Evolutionary conservation across 1,284 basidiomycete genomes (phyloP).

Genomic region (Pseudozyma flocculosa): DNA sequence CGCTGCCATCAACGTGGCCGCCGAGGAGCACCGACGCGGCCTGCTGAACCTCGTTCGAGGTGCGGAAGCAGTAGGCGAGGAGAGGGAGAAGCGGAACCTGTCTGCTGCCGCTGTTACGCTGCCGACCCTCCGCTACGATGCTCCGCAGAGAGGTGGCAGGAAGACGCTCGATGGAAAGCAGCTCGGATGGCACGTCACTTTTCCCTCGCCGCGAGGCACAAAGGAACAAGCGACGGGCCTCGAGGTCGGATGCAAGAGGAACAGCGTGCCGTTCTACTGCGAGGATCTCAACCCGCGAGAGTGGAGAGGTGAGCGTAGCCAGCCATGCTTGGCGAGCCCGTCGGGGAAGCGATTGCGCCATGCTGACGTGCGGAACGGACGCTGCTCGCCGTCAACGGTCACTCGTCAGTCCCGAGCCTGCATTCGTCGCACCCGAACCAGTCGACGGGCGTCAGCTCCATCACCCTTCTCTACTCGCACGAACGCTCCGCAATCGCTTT

Average conservation of each 20-base stretch:
- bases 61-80: background rate
- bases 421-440: constrained; percentile 28
- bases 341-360: too few relatives aligned
- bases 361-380: too few relatives aligned
- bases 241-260: constrained; percentile 10
- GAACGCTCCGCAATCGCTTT: constrained; percentile 11
- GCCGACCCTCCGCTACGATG: constrained; percentile 15
- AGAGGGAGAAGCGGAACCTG: background rate
- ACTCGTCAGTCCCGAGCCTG: too few relatives aligned
- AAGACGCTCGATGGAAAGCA: constrained; percentile 23
- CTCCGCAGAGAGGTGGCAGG: constrained; percentile 21
- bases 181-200: constrained; percentile 40
- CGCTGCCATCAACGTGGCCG: constrained; percentile 27
- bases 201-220: constrained; percentile 14
- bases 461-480: constrained; percentile 29
- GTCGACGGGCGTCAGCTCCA: constrained; percentile 25
- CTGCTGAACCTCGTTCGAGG: background rate
- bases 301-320: constrained; percentile 4
- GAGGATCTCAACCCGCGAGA: constrained; percentile 34
- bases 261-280: constrained; percentile 39
- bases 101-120: too few relatives aligned
- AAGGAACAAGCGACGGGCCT: background rate
- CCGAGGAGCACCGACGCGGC: background rate
- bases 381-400: too few relatives aligned
- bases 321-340: background rate